Evolutionary conservation across 805 yeast genomes (phyloP).

Genomic region (Blastobotrys attinorum): DNA sequence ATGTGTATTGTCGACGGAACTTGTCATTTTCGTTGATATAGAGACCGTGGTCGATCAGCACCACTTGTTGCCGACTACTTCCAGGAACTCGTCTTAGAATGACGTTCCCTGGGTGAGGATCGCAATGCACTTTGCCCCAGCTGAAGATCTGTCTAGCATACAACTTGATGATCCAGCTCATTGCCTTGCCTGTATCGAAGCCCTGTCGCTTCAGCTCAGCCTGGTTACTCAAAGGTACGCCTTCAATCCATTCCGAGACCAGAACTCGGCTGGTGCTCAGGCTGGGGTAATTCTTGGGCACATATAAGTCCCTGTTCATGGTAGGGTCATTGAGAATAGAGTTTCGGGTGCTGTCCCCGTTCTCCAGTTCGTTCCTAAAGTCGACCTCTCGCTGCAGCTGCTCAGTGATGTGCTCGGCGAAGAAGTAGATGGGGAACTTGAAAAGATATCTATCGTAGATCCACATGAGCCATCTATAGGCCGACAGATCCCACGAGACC

Average conservation of each 20-base stretch:
- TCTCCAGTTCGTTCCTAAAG: slow-evolving; percentile 48
- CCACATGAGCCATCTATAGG: slow-evolving; percentile 45
- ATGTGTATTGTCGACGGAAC: slow-evolving; percentile 49
- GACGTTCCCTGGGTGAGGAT: slow-evolving; percentile 78
- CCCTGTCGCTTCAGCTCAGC: slow-evolving; percentile 33
- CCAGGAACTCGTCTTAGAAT: slow-evolving; percentile 37
- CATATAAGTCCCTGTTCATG: slow-evolving; percentile 30
- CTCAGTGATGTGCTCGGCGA: slow-evolving; percentile 48
- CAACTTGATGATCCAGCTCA: slow-evolving; percentile 43
- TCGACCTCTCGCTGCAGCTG: slow-evolving; percentile 55
- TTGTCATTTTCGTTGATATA: slow-evolving; percentile 46
- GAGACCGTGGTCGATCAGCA: slow-evolving; percentile 68
- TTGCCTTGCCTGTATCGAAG: slow-evolving; percentile 35
- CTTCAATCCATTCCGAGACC: slow-evolving; percentile 72
- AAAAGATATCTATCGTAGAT: slow-evolving; percentile 48
- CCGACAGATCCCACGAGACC: slow-evolving; percentile 50
- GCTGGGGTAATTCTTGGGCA: slow-evolving; percentile 47
- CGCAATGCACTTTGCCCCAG: slow-evolving; percentile 66
- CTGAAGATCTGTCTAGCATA: slow-evolving; percentile 53
- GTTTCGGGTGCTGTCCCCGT: slow-evolving; percentile 37
- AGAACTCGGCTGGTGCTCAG: slow-evolving; percentile 44
- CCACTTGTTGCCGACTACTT: slow-evolving; percentile 36
- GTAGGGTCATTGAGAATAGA: slow-evolving; percentile 37
- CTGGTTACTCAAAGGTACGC: slow-evolving; percentile 46
- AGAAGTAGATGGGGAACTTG: slow-evolving; percentile 53